Evolutionary conservation across 2,329 filamentous ascomycete genomes (phyloP), one percentile per base, ranked within the genome.

Genomic region (Exophiala phaeomuriformis): DNA sequence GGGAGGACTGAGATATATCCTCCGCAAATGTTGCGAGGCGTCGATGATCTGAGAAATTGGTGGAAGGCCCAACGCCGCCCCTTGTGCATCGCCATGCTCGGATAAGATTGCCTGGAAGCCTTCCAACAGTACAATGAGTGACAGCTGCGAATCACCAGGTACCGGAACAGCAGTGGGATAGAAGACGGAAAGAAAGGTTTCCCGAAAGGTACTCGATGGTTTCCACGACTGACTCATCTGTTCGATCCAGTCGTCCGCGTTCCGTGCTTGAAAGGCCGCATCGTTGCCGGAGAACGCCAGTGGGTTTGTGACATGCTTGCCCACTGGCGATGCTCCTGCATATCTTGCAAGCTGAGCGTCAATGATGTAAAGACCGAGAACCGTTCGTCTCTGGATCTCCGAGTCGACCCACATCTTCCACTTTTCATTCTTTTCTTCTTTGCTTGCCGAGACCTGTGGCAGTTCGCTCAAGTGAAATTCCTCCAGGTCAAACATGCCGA

Each of bases 91-190:
- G 33, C 70, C 67, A 29, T 33, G 43, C 36, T 75, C 72, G 0
- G 71, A 69, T 2, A 73, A 64, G 1, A 75, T 58, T 3, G 71
- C 72, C 52, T 74, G 71, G 4, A 75, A 59, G 0, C 71, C 72
- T 60, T 75, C 72, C 3, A 75, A 58, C 2, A 74, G 62, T 2
- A 74, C 71, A 3, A 69, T 66, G n/a, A 72, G 61, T 5, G 68
- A 67, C 50, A 73, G 71, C 1, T 69, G 64, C 1, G 65, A 63
- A 45, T 68, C 65, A 19, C 8, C 6, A 8, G 39, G 39, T 8
- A 42, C 27, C 9, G 39, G 39, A 6, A 10, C 6, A 10, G 8
- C 6, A 27, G 10, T 42, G 6, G 39, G 39, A 27, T 42, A 19
- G 2, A 42, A 42, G 6, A 27, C 12, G 6, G 19, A 42, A 9